Conservation (phyloP, 148 eudicot genomes). For the Rhododendron mucronatum region DNA sequence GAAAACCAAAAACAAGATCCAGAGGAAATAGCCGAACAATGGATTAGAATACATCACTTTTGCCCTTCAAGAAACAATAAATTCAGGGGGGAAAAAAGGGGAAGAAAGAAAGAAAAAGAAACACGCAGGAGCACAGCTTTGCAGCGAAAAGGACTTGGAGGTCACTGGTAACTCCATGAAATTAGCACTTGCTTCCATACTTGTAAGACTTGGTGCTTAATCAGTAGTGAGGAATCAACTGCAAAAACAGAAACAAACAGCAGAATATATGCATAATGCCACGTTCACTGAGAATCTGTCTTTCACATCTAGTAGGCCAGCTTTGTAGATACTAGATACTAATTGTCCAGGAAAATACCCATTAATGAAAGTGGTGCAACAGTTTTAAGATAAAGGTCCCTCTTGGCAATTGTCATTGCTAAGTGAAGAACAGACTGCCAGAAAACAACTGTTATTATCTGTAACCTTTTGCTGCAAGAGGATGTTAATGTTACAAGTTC, state of each 20-base stretch:
- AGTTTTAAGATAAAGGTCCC: neutral
- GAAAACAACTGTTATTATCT: conserved; percentile 17
- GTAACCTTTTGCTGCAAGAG: conserved; percentile 23
- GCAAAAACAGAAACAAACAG: conserved; percentile 9
- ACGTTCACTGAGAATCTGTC: neutral
- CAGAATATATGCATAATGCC: conserved; percentile 5
- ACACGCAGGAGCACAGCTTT: neutral
- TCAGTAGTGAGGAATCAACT: neutral
- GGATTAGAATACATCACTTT: neutral
- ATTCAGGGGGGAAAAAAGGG: neutral
- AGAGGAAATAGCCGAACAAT: neutral
- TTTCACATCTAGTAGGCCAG: neutral
- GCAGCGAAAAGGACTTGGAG: neutral
- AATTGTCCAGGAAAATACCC: neutral
- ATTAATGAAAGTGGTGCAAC: neutral
- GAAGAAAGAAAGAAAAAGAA: neutral
- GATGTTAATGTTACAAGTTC: conserved; percentile 28
- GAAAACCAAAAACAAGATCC: neutral
- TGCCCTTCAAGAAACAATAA: neutral
- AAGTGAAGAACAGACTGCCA: neutral
- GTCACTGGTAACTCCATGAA: neutral
- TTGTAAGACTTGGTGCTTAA: neutral
- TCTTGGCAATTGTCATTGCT: neutral
- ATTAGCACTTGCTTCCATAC: neutral
- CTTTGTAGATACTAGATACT: neutral